Evolutionary conservation across 768 basidiomycete species (phyloP).

Genomic region (Russula abietina): DNA sequence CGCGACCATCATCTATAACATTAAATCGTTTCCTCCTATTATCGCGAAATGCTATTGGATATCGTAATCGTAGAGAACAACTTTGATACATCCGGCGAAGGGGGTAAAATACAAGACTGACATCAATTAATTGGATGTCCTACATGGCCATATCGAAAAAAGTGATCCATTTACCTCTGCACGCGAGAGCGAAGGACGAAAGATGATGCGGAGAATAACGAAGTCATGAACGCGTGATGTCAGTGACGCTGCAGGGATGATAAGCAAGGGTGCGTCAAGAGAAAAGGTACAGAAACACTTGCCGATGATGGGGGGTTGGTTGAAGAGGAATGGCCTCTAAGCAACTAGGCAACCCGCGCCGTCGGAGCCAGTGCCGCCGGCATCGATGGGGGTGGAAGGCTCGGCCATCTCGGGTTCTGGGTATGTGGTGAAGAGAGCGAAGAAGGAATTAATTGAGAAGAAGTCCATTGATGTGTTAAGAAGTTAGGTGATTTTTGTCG

Average conservation of each 20-base stretch:
- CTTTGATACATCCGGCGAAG: constrained; percentile 1
- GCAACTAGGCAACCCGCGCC: too few relatives aligned
- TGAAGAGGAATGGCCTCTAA: neutral
- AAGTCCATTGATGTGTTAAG: constrained; percentile 10
- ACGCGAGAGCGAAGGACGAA: neutral
- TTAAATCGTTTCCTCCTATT: constrained; percentile 1
- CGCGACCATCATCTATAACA: neutral
- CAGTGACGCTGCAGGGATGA: neutral
- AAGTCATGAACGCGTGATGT: neutral
- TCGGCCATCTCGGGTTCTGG: neutral
- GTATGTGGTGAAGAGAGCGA: neutral
- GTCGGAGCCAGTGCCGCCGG: too few relatives aligned
- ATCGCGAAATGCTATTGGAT: neutral
- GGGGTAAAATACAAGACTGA: neutral
- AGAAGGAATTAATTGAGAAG: too few relatives aligned
- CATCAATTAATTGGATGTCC: neutral
- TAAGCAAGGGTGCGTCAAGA: neutral
- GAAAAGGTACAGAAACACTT: neutral
- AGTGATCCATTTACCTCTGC: neutral
- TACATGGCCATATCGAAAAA: neutral
- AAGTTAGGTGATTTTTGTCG: neutral
- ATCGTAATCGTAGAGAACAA: neutral
- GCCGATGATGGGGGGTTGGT: neutral
- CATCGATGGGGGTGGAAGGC: constrained; percentile 6
- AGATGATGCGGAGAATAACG: neutral